A percentile compares a stretch with the other conserved stretches of the same genome.
Conservation (phyloP, 2,329 filamentous ascomycete species). For the Davidsoniella virescens region DNA sequence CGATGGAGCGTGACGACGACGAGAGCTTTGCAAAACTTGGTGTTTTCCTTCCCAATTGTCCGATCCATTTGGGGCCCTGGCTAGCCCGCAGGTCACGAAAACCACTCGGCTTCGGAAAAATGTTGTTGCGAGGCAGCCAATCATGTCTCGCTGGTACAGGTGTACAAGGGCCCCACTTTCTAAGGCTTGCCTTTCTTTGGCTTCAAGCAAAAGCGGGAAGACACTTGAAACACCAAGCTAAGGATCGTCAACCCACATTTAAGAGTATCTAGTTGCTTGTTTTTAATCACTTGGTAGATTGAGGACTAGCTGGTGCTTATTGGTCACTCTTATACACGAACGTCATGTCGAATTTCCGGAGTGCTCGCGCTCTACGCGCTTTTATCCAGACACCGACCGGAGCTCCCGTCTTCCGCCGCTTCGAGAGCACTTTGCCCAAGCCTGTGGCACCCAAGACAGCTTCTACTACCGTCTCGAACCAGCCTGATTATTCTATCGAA, state of each 20-base stretch:
- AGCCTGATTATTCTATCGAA: constrained; percentile 66
- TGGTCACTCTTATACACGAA: background rate
- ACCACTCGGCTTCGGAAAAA: constrained; percentile 33
- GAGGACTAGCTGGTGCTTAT: background rate
- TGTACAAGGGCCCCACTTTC: background rate
- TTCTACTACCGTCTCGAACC: constrained; percentile 35
- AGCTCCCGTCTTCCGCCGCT: constrained; percentile 30
- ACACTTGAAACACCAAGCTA: background rate
- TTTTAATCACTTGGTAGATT: background rate
- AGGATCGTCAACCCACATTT: constrained; percentile 6
- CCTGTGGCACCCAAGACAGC: constrained; percentile 24
- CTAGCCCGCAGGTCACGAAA: constrained; percentile 21
- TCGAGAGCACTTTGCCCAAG: constrained; percentile 32
- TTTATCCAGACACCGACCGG: background rate
- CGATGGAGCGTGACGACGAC: constrained; percentile 11
- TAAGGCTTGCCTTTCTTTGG: background rate
- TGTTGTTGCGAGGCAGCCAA: constrained; percentile 27
- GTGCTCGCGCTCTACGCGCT: background rate
- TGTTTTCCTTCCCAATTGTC: constrained; percentile 4
- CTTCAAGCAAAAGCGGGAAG: background rate
- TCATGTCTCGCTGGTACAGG: constrained; percentile 18
- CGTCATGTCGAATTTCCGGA: constrained; percentile 5
- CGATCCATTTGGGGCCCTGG: constrained; percentile 14
- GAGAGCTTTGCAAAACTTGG: constrained; percentile 12
- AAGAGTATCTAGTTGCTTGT: background rate